Percentiles rank a stretch among this genome's conserved stretches.
phyloP scores from a whole-genome alignment of 345 rosid genomes.

The Ceriops decandra region DNA sequence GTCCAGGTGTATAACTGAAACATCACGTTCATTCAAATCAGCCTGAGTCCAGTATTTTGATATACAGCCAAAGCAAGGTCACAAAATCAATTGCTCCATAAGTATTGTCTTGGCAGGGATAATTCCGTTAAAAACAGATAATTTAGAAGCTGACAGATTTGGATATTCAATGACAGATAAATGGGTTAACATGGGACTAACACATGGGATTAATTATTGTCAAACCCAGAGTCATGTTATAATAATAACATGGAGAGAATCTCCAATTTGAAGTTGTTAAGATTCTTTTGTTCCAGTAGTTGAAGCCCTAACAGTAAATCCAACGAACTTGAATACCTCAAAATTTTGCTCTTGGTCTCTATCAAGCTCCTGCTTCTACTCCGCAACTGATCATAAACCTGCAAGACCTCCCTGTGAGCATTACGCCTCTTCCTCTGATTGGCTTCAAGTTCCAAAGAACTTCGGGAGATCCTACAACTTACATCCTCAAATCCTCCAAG shows the following conservation, averaged over 20 bases:
- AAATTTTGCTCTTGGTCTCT: constrained; percentile 37
- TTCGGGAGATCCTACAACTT: constrained; percentile 10
- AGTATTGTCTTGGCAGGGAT: neutral
- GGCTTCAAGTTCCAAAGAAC: constrained; percentile 21
- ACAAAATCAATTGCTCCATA: neutral
- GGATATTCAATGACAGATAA: no score
- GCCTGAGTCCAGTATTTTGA: neutral
- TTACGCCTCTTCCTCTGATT: constrained; percentile 30
- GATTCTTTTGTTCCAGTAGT: no score
- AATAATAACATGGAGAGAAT: no score
- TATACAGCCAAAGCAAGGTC: no score
- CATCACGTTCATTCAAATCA: neutral
- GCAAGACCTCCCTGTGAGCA: constrained; percentile 40
- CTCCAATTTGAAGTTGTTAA: no score
- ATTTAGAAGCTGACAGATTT: neutral
- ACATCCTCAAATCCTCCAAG: constrained; percentile 17
- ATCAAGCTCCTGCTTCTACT: constrained; percentile 27
- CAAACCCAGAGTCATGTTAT: no score
- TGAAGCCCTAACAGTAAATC: no score
- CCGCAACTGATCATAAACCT: constrained; percentile 34
- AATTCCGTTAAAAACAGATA: neutral
- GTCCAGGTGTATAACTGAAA: constrained; percentile 58
- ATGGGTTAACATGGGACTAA: no score
- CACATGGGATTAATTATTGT: no score
- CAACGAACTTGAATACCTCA: constrained; percentile 38